These are phyloP conservation scores for Starmerella vaccinii DNA, from an alignment of 805 yeast genomes.

Conservation along the genomic window DNA sequence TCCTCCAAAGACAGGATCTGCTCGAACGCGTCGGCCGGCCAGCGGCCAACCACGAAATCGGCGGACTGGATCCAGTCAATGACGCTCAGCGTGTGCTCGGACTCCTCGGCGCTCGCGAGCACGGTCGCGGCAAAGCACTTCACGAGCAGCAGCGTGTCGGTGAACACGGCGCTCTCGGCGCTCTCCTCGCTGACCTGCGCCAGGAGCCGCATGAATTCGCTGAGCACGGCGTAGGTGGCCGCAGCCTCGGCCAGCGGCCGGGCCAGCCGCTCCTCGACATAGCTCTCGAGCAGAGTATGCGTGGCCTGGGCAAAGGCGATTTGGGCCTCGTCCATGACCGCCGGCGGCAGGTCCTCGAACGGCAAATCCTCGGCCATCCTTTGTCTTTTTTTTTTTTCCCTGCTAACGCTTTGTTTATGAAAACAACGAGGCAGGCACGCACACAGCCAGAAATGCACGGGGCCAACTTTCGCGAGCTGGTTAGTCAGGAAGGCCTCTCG, in stretches of 20 bases:
- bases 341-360: constrained; percentile 1
- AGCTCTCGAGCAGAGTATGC: constrained; percentile 18
- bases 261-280: constrained; percentile 13
- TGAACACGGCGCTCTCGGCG: constrained; percentile 10
- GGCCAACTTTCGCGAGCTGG: background rate
- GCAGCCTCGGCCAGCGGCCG: constrained; percentile 14
- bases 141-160: constrained; percentile 16
- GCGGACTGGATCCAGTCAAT: constrained; percentile 13
- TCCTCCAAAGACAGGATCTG: background rate
- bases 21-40: constrained; percentile 6
- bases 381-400: too few relatives aligned
- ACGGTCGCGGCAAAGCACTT: constrained; percentile 14
- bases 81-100: constrained; percentile 1
- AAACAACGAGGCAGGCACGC: background rate
- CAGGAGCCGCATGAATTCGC: constrained; percentile 9
- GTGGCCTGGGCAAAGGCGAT: constrained; percentile 10
- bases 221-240: constrained; percentile 10
- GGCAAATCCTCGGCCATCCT: background rate
- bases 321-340: constrained; percentile 9
- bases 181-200: background rate
- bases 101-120: constrained; percentile 3
- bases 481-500: background rate
- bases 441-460: too few relatives aligned
- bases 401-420: too few relatives aligned
- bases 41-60: constrained; percentile 9